Conservation (phyloP, 441 rosid species). For the Metrosideros polymorpha region DNA sequence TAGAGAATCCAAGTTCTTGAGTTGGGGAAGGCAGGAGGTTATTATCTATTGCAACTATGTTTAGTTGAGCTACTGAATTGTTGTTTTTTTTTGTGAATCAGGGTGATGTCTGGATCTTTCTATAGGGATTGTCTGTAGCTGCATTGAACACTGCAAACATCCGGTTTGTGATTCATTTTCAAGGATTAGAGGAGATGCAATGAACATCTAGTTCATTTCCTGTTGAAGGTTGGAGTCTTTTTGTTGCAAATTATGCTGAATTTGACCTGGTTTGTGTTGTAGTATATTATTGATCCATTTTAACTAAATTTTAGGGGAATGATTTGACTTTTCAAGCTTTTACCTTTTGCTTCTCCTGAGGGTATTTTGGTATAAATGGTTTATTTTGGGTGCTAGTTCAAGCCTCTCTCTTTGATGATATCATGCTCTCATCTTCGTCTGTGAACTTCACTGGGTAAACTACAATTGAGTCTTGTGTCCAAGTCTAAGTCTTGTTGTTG, state of each 20-base stretch:
- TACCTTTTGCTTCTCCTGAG: background rate
- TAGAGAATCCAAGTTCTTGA: background rate
- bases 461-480: background rate
- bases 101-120: background rate
- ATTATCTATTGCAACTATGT: background rate
- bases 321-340: background rate
- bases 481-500: background rate
- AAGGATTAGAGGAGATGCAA: background rate
- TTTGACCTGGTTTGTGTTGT: background rate
- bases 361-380: background rate
- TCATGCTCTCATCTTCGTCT: background rate
- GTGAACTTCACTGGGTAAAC: background rate
- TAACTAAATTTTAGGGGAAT: background rate
- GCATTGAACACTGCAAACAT: background rate
- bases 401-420: background rate
- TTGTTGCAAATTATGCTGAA: background rate
- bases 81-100: background rate
- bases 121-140: background rate
- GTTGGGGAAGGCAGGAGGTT: background rate
- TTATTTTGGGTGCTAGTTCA: background rate
- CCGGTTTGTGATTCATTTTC: background rate
- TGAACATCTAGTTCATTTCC: background rate
- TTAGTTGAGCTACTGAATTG: background rate
- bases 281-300: background rate
- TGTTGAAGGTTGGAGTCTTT: background rate